Evolutionary conservation across 2,329 filamentous ascomycete genomes (phyloP).

Genomic region (Coniosporium uncinatum): DNA sequence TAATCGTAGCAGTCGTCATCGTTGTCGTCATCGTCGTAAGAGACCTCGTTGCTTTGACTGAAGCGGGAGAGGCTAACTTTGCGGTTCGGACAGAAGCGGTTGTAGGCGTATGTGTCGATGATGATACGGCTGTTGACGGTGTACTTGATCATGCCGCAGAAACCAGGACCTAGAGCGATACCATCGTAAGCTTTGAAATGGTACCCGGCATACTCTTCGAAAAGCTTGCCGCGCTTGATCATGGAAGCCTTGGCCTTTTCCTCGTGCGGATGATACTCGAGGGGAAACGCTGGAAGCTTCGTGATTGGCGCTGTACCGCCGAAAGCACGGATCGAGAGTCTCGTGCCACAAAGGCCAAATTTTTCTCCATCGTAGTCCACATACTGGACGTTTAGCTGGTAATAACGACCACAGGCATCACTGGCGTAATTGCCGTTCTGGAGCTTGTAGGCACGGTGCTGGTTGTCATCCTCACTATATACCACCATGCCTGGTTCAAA

Average conservation of each 20-base stretch:
- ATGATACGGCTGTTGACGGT: constrained; percentile 40
- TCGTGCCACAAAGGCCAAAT: constrained; percentile 17
- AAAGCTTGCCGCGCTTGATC: constrained; percentile 36
- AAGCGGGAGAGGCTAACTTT: constrained; percentile 2
- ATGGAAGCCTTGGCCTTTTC: constrained; percentile 29
- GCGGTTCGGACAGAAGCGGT: constrained; percentile 6
- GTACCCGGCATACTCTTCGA: constrained; percentile 39
- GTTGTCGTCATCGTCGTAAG: not conserved
- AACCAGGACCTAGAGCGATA: constrained; percentile 26
- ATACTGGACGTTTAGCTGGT: not conserved
- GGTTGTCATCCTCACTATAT: constrained; percentile 19
- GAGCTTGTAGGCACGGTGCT: constrained; percentile 22
- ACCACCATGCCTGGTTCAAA: constrained; percentile 27
- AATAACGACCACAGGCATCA: constrained; percentile 12
- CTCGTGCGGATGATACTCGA: constrained; percentile 35
- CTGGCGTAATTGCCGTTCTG: constrained; percentile 11
- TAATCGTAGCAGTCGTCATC: not conserved
- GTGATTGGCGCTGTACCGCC: constrained; percentile 35
- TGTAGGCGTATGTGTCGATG: constrained; percentile 42
- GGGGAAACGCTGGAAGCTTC: constrained; percentile 33
- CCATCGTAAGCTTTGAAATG: constrained; percentile 46
- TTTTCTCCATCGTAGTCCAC: constrained; percentile 8
- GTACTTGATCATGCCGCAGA: constrained; percentile 22
- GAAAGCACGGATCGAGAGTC: constrained; percentile 18
- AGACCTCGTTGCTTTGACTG: not conserved